Conservation (phyloP, 129 eudicot species). For the Helianthus annuus region DNA sequence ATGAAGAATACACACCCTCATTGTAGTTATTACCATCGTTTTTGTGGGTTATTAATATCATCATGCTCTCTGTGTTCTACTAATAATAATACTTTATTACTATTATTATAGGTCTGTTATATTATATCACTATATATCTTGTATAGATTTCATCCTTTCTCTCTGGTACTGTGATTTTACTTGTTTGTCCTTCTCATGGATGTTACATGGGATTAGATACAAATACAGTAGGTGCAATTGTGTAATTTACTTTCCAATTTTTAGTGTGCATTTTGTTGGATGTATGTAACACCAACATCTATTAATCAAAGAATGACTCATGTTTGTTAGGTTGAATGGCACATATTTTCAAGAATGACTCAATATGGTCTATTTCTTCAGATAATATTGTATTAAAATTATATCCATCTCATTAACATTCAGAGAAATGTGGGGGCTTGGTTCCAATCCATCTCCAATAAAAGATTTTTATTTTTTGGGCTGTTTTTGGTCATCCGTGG, state of each 20-base stretch:
- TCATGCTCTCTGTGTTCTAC: slow-evolving; percentile 19
- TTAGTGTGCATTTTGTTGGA: slow-evolving; percentile 12
- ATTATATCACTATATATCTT: slow-evolving; percentile 4
- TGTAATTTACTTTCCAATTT: slow-evolving; percentile 14
- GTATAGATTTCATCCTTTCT: slow-evolving; percentile 30
- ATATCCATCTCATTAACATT: too few relatives aligned
- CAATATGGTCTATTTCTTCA: too few relatives aligned
- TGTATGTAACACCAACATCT: neutral
- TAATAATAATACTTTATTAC: slow-evolving; percentile 22
- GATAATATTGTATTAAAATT: too few relatives aligned
- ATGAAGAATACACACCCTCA: slow-evolving; percentile 20
- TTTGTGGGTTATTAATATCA: slow-evolving; percentile 5
- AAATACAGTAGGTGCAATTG: slow-evolving; percentile 28
- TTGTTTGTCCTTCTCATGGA: slow-evolving; percentile 32
- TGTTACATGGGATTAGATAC: slow-evolving; percentile 18
- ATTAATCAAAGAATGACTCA: neutral
- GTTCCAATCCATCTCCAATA: too few relatives aligned
- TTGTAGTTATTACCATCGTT: slow-evolving; percentile 30
- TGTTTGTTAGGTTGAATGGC: slow-evolving; percentile 11
- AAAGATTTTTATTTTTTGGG: too few relatives aligned
- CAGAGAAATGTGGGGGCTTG: too few relatives aligned
- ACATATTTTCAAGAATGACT: neutral
- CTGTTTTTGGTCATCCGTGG: too few relatives aligned
- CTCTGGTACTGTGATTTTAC: slow-evolving; percentile 15
- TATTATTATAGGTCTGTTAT: slow-evolving; percentile 33